These are phyloP conservation scores for Grigorovia humatica DNA, from an alignment of 805 yeast species.

Conservation along the genomic window DNA sequence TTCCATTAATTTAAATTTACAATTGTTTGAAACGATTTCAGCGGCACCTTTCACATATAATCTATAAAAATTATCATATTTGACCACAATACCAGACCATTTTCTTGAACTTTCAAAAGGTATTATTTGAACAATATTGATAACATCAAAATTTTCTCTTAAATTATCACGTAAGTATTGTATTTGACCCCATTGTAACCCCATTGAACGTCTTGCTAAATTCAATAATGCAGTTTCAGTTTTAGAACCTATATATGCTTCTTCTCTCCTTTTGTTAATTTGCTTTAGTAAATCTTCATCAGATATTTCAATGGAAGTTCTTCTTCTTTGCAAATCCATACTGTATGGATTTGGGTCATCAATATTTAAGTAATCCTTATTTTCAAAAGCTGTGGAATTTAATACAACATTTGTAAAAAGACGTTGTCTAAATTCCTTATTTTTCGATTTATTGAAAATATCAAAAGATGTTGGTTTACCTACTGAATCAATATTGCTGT, in stretches of 20 bases:
- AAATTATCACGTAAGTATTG: slow-evolving; percentile 35
- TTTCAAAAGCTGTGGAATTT: slow-evolving; percentile 88
- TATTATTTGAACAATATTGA: slow-evolving; percentile 51
- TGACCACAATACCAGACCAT: slow-evolving; percentile 78
- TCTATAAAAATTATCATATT: slow-evolving; percentile 37
- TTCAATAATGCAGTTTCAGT: slow-evolving; percentile 84
- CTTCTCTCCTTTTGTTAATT: slow-evolving; percentile 26
- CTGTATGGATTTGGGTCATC: slow-evolving; percentile 1
- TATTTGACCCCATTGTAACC: slow-evolving; percentile 31
- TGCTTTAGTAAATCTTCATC: slow-evolving; percentile 11
- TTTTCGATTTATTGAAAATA: slow-evolving; percentile 6
- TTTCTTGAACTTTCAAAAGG: slow-evolving; percentile 91
- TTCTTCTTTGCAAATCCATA: background rate
- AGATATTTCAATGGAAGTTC: slow-evolving; percentile 1
- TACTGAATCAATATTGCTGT: slow-evolving; percentile 5
- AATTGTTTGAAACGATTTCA: slow-evolving; percentile 62
- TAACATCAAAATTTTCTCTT: slow-evolving; percentile 20
- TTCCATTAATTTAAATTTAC: slow-evolving; percentile 33
- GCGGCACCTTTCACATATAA: slow-evolving; percentile 89
- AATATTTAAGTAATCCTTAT: slow-evolving; percentile 25
- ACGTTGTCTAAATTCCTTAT: slow-evolving; percentile 11
- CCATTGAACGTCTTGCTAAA: slow-evolving; percentile 51
- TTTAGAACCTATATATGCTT: slow-evolving; percentile 79
- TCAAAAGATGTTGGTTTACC: slow-evolving; percentile 1
- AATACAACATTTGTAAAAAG: slow-evolving; percentile 51